phyloP scores from a whole-genome alignment of 768 basidiomycete species.

The Coprinellus aureogranulatus region DNA sequence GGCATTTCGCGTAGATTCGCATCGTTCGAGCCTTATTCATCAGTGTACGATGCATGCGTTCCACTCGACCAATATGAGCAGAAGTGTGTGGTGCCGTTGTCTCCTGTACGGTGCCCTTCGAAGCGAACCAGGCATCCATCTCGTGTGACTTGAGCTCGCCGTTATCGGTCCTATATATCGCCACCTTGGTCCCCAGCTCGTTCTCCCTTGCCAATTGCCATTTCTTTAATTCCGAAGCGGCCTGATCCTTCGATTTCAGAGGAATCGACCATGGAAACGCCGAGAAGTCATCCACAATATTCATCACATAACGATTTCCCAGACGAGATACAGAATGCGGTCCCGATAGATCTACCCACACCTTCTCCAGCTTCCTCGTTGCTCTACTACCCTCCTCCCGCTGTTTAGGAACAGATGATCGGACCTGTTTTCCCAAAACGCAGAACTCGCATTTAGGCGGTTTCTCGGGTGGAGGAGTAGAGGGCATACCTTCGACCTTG shows the following conservation, averaged over 20 bases:
- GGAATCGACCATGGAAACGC: constrained; percentile 32
- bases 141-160: constrained; percentile 21
- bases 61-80: constrained; percentile 33
- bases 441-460: constrained; percentile 32
- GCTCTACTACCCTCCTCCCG: constrained; percentile 24
- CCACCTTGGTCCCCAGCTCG: constrained; percentile 17
- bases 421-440: constrained; percentile 38
- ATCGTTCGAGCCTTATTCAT: constrained; percentile 29
- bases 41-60: constrained; percentile 34
- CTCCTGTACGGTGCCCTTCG: constrained; percentile 12
- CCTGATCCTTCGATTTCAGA: constrained; percentile 24
- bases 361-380: constrained; percentile 22
- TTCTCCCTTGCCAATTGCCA: constrained; percentile 28
- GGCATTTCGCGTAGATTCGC: constrained; percentile 22
- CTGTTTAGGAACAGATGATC: constrained; percentile 26
- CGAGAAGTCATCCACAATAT: constrained; percentile 34
- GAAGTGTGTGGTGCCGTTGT: constrained; percentile 33
- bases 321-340: constrained; percentile 19
- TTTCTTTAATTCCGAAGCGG: constrained; percentile 18
- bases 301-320: constrained; percentile 29
- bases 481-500: constrained; percentile 21
- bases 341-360: constrained; percentile 32
- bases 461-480: constrained; percentile 12
- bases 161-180: constrained; percentile 14
- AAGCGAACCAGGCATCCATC: constrained; percentile 17